A percentile compares a stretch with the other conserved stretches of the same genome.
phyloP scores from a whole-genome alignment of 176 grass and related monocot species.

The Cenchrus purpureus region DNA sequence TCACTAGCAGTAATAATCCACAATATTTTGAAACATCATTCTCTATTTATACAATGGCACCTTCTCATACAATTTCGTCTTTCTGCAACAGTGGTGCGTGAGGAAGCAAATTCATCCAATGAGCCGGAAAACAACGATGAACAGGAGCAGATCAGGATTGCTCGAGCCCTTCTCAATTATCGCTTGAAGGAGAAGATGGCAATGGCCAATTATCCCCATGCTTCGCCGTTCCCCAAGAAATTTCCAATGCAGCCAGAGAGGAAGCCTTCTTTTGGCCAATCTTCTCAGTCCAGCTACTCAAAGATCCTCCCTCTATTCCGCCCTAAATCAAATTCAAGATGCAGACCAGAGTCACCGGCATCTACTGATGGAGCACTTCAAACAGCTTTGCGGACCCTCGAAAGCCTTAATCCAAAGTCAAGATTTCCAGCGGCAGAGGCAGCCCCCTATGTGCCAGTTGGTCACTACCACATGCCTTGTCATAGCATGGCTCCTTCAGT shows the following conservation, averaged over 20 bases:
- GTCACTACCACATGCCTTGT: slow-evolving; percentile 69
- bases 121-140: slow-evolving; percentile 93
- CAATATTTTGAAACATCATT: background rate
- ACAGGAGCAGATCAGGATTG: slow-evolving; percentile 95
- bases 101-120: slow-evolving; percentile 67
- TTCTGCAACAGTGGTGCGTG: slow-evolving; percentile 65
- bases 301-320: slow-evolving; percentile 96
- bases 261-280: slow-evolving; percentile 59
- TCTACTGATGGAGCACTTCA: slow-evolving; percentile 44
- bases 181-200: slow-evolving; percentile 93
- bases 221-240: slow-evolving; percentile 90
- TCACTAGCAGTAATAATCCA: background rate
- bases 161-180: slow-evolving; percentile 91
- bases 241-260: slow-evolving; percentile 80
- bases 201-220: slow-evolving; percentile 85
- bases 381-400: slow-evolving; percentile 27
- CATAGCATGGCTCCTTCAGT: slow-evolving; percentile 93
- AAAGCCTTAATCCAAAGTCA: slow-evolving; percentile 52
- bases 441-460: slow-evolving; percentile 89
- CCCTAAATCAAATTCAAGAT: slow-evolving; percentile 67
- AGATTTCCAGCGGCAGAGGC: slow-evolving; percentile 83
- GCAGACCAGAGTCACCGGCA: slow-evolving; percentile 59
- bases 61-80: slow-evolving; percentile 41
- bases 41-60: slow-evolving; percentile 20
- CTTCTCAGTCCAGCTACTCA: slow-evolving; percentile 69